Evolutionary conservation across 139 green algal genomes (phyloP), one percentile per base, ranked within the genome.

Genomic region (Pseudopediastrum boryanum): DNA sequence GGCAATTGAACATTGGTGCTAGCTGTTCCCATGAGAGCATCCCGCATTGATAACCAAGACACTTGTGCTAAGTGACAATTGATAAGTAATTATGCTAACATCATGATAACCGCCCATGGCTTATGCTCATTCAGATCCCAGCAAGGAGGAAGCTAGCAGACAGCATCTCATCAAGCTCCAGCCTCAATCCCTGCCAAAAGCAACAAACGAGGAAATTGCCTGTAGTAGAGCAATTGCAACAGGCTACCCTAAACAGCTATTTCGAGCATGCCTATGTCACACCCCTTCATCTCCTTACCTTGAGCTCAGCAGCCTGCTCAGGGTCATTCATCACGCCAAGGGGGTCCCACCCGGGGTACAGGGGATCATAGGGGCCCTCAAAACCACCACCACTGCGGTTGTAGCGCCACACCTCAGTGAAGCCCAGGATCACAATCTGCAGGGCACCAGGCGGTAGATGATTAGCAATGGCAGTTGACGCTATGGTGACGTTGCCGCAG

Each of bases 291-390:
- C 19, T 33, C 13, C 12, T 29, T 12, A 77, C 70, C 70, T 67
- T 77, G 70, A 77, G 70, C 70, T 77, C 70, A 31, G 70, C 70
- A 41, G 66, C 65, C 42, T 51, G 65, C 51, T 77, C 70, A 10
- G 70, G 70, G 70, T 77, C 50, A 12, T 77, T 10, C 9, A 9
- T 35, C 35, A 77, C 51, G 39, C 70, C 70, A 5, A 77, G 51
- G 23, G 70, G 70, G 51, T 77, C 70, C 70, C 70, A 77, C 51
- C 70, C 51, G 36, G 70, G 70, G 70, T 77, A 77, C 48, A n/a
- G 21, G 48, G 48, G 19, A 58, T 58, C n/a, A n/a, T n/a, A n/a
- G n/a, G 54, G 27, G 33, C 50, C 70, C 4, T 77, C 70, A 31
- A 77, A 77, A 29, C 70, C 70, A 52, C 70, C 70, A 31, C 70